These are phyloP conservation scores for Cantharellus cinnabarinus DNA, from an alignment of 768 basidiomycete species.

Conservation along the genomic window DNA sequence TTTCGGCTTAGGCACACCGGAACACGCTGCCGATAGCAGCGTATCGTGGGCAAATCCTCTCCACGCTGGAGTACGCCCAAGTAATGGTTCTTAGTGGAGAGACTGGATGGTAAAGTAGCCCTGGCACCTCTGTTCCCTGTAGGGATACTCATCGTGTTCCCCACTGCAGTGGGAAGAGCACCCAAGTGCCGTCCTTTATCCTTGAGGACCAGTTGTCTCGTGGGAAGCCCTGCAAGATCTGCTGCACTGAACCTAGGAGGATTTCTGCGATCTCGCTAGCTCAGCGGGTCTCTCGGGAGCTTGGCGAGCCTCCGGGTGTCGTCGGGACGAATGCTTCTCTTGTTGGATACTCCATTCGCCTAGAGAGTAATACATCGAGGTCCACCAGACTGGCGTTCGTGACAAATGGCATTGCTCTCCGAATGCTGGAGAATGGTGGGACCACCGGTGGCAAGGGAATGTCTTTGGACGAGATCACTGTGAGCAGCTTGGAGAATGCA, in stretches of 20 bases:
- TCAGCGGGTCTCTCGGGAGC: slow-evolving; percentile 79
- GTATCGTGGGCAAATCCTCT: slow-evolving; percentile 54
- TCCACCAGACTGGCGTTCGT: slow-evolving; percentile 68
- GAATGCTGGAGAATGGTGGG: slow-evolving; percentile 84
- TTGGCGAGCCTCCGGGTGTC: slow-evolving; percentile 64
- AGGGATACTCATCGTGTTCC: slow-evolving; percentile 10
- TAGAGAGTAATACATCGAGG: slow-evolving; percentile 69
- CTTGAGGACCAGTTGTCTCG: slow-evolving; percentile 70
- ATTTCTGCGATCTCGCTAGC: slow-evolving; percentile 94
- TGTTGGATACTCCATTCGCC: slow-evolving; percentile 84
- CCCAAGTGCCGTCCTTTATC: slow-evolving; percentile 85
- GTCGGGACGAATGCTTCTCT: slow-evolving; percentile 61
- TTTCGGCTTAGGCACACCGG: slow-evolving; percentile 37
- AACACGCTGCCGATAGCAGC: slow-evolving; percentile 68
- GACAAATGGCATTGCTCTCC: slow-evolving; percentile 84
- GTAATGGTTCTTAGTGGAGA: slow-evolving; percentile 75
- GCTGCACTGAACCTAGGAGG: slow-evolving; percentile 84
- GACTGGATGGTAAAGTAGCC: slow-evolving; percentile 38
- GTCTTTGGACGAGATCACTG: slow-evolving; percentile 89
- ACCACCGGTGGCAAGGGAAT: slow-evolving; percentile 49
- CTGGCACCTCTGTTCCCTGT: slow-evolving; percentile 11
- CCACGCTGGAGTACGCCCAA: slow-evolving; percentile 50
- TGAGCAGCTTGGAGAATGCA: slow-evolving; percentile 16
- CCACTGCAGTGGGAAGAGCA: slow-evolving; percentile 73
- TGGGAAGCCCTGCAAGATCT: slow-evolving; percentile 74